phyloP scores from a whole-genome alignment of 2,329 filamentous ascomycete species.

The Fusarium sp. region DNA sequence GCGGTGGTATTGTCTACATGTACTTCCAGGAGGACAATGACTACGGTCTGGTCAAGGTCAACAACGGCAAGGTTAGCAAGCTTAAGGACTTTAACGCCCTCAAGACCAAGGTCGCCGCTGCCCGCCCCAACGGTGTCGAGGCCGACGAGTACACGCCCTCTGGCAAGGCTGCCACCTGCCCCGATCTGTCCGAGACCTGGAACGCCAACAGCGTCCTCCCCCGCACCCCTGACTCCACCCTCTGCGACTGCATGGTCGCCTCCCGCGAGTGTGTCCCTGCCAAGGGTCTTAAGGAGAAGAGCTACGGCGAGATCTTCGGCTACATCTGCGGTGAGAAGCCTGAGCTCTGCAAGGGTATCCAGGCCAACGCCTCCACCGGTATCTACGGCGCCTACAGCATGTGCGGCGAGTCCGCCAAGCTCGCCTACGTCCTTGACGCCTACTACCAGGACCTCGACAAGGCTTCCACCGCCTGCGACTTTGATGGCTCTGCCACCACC shows the following conservation, averaged over 20 bases:
- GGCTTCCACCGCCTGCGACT: constrained; percentile 73
- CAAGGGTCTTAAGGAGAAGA: constrained; percentile 65
- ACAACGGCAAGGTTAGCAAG: constrained; percentile 70
- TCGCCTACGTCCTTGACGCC: constrained; percentile 78
- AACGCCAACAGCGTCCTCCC: constrained; percentile 75
- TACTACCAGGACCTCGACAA: constrained; percentile 74
- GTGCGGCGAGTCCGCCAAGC: constrained; percentile 77
- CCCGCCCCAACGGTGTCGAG: constrained; percentile 74
- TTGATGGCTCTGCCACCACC: constrained; percentile 73
- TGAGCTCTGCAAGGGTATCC: constrained; percentile 75
- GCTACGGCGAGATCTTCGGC: constrained; percentile 78
- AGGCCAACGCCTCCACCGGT: constrained; percentile 73
- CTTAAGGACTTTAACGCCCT: constrained; percentile 82
- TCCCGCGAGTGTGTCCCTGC: constrained; percentile 78
- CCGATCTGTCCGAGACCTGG: constrained; percentile 75
- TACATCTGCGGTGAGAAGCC: constrained; percentile 74
- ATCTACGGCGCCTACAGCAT: constrained; percentile 83
- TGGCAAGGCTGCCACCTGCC: constrained; percentile 81
- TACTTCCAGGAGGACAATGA: constrained; percentile 93
- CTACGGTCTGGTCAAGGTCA: constrained; percentile 81
- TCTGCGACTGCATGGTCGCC: constrained; percentile 89
- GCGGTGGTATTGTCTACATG: constrained; percentile 98
- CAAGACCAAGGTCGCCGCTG: constrained; percentile 75
- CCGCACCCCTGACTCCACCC: constrained; percentile 79
- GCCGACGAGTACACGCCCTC: constrained; percentile 77